Conservation (phyloP, 2,329 filamentous ascomycete species). For the Coniella vitis region DNA sequence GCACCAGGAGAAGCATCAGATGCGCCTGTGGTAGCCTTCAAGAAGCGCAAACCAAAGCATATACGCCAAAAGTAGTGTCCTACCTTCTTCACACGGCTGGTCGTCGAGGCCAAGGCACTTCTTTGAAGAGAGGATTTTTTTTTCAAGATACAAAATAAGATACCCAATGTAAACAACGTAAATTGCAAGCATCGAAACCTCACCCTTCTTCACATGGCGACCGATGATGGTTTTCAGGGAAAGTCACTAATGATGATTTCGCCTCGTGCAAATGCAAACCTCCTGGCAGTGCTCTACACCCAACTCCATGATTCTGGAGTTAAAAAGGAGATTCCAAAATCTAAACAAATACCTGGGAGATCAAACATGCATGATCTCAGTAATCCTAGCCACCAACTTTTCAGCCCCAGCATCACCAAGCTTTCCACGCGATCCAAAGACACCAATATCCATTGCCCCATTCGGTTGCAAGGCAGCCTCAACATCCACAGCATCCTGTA, state of each 20-base stretch:
- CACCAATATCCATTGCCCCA: conserved; percentile 30
- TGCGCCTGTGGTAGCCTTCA: conserved; percentile 58
- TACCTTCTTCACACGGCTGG: too few species aligned
- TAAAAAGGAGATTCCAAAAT: not conserved
- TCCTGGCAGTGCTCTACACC: too few species aligned
- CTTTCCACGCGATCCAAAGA: conserved; percentile 27
- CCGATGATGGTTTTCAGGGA: too few species aligned
- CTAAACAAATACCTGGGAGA: not conserved
- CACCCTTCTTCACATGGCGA: too few species aligned
- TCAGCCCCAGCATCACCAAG: conserved; percentile 6
- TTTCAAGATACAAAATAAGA: too few species aligned
- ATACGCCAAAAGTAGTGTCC: conserved; percentile 47
- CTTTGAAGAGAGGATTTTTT: too few species aligned
- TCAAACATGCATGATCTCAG: not conserved
- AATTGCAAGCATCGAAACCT: too few species aligned
- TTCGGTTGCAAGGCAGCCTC: conserved; percentile 30
- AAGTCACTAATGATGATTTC: too few species aligned
- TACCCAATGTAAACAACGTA: too few species aligned
- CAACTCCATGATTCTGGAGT: too few species aligned
- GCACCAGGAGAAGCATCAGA: conserved; percentile 15
- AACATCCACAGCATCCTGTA: conserved; percentile 33
- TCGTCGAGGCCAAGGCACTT: too few species aligned
- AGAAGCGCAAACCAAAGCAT: conserved; percentile 68
- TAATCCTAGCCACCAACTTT: conserved; percentile 4
- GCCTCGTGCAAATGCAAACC: too few species aligned